A percentile compares a stretch with the other conserved stretches of the same genome.
phyloP scores from a whole-genome alignment of 176 grass and related monocot species.

The Rhynchospora pubera region DNA sequence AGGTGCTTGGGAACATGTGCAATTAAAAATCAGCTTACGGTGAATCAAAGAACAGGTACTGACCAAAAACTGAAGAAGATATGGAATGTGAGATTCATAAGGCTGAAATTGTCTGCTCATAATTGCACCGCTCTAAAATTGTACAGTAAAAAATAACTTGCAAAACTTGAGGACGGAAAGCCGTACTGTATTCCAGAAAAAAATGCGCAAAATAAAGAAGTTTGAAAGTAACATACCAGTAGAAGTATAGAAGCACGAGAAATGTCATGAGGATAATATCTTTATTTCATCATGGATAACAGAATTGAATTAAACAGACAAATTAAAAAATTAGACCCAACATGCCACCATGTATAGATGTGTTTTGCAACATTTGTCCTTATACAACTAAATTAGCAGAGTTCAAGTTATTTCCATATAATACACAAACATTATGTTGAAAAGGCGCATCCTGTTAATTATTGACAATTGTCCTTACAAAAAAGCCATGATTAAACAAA shows the following conservation, averaged over 20 bases:
- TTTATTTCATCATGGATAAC: slow-evolving; percentile 57
- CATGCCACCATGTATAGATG: slow-evolving; percentile 39
- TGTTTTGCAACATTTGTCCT: slow-evolving; percentile 11
- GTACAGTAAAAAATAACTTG: slow-evolving; percentile 7
- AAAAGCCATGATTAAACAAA: background rate
- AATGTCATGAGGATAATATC: slow-evolving; percentile 93
- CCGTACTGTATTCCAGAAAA: slow-evolving; percentile 3
- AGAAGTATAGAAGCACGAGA: slow-evolving; percentile 62
- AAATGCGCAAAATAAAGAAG: slow-evolving; percentile 15
- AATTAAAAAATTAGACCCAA: slow-evolving; percentile 8
- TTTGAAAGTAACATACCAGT: slow-evolving; percentile 44
- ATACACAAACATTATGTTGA: background rate
- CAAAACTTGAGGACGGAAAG: background rate
- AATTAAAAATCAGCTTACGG: background rate
- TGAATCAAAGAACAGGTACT: slow-evolving; percentile 29
- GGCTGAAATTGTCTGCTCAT: slow-evolving; percentile 74
- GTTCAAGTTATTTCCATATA: background rate
- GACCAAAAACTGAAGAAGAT: slow-evolving; percentile 98
- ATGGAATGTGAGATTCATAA: slow-evolving; percentile 94
- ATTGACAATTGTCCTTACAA: background rate
- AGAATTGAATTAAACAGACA: slow-evolving; percentile 8
- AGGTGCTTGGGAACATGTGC: background rate
- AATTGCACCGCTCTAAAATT: slow-evolving; percentile 66
- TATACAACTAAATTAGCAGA: background rate
- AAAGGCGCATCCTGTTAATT: background rate